phyloP scores from a whole-genome alignment of 441 rosid genomes.

The Erysimum pusillum region DNA sequence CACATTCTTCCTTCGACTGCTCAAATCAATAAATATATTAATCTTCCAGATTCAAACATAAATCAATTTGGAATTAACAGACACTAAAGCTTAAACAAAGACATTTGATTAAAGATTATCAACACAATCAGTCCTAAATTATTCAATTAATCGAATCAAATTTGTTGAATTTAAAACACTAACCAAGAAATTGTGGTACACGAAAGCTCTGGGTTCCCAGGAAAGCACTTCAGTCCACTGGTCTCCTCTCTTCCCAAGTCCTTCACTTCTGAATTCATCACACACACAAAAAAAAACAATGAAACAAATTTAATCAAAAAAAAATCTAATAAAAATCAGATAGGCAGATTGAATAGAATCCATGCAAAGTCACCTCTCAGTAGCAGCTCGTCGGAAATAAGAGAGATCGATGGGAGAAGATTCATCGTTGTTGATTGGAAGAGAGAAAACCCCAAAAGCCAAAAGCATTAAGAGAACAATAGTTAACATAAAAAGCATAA shows the following conservation, averaged over 20 bases:
- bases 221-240: conserved; percentile 78
- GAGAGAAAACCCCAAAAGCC: conserved; percentile 67
- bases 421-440: conserved; percentile 56
- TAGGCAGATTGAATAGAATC: neutral
- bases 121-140: neutral
- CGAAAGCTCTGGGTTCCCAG: conserved; percentile 76
- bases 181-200: conserved; percentile 75
- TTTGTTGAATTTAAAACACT: conserved; percentile 30
- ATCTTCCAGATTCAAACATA: conserved; percentile 24
- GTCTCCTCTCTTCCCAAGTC: conserved; percentile 62
- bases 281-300: neutral
- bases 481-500: conserved; percentile 62
- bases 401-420: conserved; percentile 57
- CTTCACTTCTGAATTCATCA: conserved; percentile 52
- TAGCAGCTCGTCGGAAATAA: conserved; percentile 55
- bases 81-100: neutral
- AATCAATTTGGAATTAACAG: neutral
- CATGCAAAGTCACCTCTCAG: conserved; percentile 59
- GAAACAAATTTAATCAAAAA: conserved; percentile 15
- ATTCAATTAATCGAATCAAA: neutral
- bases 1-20: conserved; percentile 81
- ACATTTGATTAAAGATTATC: too few species aligned
- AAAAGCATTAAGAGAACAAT: conserved; percentile 67
- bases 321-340: neutral
- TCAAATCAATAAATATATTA: conserved; percentile 9